Percentiles rank a stretch among this genome's conserved stretches.
Conservation (phyloP, 129 eudicot species). For the Artemisia tridentata region DNA sequence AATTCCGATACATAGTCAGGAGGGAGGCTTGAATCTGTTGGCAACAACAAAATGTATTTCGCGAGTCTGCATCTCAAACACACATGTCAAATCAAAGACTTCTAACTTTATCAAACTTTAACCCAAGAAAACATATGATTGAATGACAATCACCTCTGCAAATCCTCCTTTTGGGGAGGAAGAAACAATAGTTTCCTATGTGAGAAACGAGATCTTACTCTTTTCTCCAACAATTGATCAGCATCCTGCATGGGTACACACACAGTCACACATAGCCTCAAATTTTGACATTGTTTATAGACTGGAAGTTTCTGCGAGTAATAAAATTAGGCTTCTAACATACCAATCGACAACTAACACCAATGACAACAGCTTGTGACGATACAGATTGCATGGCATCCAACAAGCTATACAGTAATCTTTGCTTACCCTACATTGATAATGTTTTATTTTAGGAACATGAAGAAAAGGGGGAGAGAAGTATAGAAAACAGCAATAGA, state of each 20-base stretch:
- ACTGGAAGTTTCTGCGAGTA: neutral
- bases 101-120: slow-evolving; percentile 1
- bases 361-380: slow-evolving; percentile 90
- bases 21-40: slow-evolving; percentile 72
- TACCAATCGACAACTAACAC: slow-evolving; percentile 94
- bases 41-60: slow-evolving; percentile 67
- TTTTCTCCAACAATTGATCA: slow-evolving; percentile 93
- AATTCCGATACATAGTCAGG: slow-evolving; percentile 52
- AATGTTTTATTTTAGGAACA: neutral
- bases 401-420: slow-evolving; percentile 74
- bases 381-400: slow-evolving; percentile 98
- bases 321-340: slow-evolving; percentile 15
- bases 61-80: slow-evolving; percentile 47
- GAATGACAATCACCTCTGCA: slow-evolving; percentile 49
- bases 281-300: neutral
- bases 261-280: neutral
- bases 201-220: slow-evolving; percentile 95
- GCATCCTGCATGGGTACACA: slow-evolving; percentile 67
- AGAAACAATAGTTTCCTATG: slow-evolving; percentile 86
- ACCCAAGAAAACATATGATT: slow-evolving; percentile 5
- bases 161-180: slow-evolving; percentile 82
- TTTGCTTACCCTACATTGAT: slow-evolving; percentile 73
- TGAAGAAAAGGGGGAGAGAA: neutral
- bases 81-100: slow-evolving; percentile 9
- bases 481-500: neutral